Evolutionary conservation across 306 rosid species (phyloP).

Genomic region (Mimosa pudica): DNA sequence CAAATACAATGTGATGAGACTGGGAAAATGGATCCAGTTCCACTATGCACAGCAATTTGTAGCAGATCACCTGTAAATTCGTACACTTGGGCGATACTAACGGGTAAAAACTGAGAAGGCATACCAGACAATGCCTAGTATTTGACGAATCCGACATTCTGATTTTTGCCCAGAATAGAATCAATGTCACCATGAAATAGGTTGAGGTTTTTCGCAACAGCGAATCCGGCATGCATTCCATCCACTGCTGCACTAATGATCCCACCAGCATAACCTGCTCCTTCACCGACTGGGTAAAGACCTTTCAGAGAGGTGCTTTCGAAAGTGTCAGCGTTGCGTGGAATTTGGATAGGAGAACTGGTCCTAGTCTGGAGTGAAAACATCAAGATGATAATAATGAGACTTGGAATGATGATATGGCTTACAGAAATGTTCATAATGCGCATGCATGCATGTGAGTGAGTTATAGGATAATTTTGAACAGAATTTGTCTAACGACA

Average conservation of each 20-base stretch:
- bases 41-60: constrained; percentile 28
- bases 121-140: constrained; percentile 49
- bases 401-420: constrained; percentile 16
- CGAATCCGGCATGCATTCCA: constrained; percentile 91
- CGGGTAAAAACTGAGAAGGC: constrained; percentile 26
- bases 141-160: constrained; percentile 59
- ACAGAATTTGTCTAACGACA: not conserved
- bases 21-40: constrained; percentile 26
- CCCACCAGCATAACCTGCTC: constrained; percentile 99
- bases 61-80: constrained; percentile 25
- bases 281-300: constrained; percentile 94
- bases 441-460: not conserved
- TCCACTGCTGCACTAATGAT: constrained; percentile 95
- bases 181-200: constrained; percentile 65
- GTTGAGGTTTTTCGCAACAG: constrained; percentile 64
- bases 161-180: constrained; percentile 77
- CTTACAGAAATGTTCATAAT: not conserved
- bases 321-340: constrained; percentile 64
- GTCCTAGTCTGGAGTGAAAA: constrained; percentile 78
- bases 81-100: constrained; percentile 28
- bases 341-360: constrained; percentile 88
- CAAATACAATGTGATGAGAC: constrained; percentile 9
- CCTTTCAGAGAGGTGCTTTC: constrained; percentile 85
- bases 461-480: not conserved
- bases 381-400: constrained; percentile 21